A percentile compares a stretch with the other conserved stretches of the same genome.
phyloP scores from a whole-genome alignment of 2,329 filamentous ascomycete species.

The Lizonia empirigonia region DNA sequence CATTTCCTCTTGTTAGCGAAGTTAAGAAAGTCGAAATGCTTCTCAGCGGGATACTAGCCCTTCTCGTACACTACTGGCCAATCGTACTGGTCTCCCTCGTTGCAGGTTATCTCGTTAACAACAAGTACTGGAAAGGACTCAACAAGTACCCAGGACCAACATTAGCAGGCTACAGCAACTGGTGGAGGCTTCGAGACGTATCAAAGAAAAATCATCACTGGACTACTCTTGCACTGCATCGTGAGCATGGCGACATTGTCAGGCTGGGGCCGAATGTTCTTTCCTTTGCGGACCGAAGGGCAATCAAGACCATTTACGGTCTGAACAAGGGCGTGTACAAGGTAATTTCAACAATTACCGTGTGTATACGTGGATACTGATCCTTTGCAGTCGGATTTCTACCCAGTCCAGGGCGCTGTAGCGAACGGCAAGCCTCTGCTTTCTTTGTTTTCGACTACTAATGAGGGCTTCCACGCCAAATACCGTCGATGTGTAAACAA shows the following conservation, averaged over 20 bases:
- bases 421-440: constrained; percentile 70
- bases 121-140: constrained; percentile 62
- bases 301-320: constrained; percentile 78
- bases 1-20: background rate
- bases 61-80: constrained; percentile 52
- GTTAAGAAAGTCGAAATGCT: constrained; percentile 36
- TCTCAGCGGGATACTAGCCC: constrained; percentile 42
- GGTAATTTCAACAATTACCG: constrained; percentile 52
- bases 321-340: constrained; percentile 82
- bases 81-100: constrained; percentile 42
- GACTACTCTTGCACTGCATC: constrained; percentile 71
- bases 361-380: constrained; percentile 3
- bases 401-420: constrained; percentile 76
- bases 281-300: constrained; percentile 74
- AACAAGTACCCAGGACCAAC: constrained; percentile 75
- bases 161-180: constrained; percentile 70
- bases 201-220: constrained; percentile 67
- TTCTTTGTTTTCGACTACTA: constrained; percentile 76
- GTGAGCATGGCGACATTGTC: constrained; percentile 74
- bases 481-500: constrained; percentile 77
- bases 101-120: constrained; percentile 48
- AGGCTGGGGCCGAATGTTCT: constrained; percentile 75
- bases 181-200: constrained; percentile 76
- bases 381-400: constrained; percentile 72
- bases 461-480: constrained; percentile 76